phyloP scores from a whole-genome alignment of 2,329 filamentous ascomycete species.

The Myriosclerotinia duriaeana region DNA sequence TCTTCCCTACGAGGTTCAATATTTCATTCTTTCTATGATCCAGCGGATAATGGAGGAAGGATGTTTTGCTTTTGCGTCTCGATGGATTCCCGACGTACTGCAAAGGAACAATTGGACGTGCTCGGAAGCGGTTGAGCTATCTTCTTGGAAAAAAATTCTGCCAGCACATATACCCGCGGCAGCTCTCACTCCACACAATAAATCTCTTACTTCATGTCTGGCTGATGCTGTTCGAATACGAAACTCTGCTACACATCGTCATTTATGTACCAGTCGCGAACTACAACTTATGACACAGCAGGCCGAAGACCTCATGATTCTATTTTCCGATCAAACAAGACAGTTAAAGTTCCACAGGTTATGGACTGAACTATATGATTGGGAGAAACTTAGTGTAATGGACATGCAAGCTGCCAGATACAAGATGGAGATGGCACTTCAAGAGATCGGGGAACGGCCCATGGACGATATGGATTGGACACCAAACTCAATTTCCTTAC shows the following conservation, averaged over 20 bases:
- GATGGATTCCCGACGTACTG: constrained; percentile 37
- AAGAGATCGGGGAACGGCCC: constrained; percentile 36
- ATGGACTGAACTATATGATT: constrained; percentile 32
- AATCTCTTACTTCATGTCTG: constrained; percentile 32
- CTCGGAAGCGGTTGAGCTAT: constrained; percentile 38
- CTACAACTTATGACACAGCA: constrained; percentile 35
- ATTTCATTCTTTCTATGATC: constrained; percentile 39
- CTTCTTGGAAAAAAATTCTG: constrained; percentile 36
- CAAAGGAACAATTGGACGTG: constrained; percentile 36
- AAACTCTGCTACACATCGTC: constrained; percentile 38
- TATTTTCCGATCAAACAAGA: constrained; percentile 36
- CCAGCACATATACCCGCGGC: constrained; percentile 31
- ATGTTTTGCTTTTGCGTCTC: constrained; percentile 38
- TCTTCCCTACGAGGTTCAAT: constrained; percentile 42
- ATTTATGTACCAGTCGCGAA: constrained; percentile 37
- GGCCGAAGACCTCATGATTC: constrained; percentile 37
- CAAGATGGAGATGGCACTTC: constrained; percentile 33
- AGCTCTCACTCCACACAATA: constrained; percentile 29
- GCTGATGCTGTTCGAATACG: constrained; percentile 37
- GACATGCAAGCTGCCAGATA: constrained; percentile 31
- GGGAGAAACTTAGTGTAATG: constrained; percentile 29
- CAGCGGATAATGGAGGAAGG: constrained; percentile 39
- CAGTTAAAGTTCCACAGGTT: constrained; percentile 35
- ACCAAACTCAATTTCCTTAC: constrained; percentile 36
- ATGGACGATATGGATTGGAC: constrained; percentile 42